Evolutionary conservation across 257 asterid species (phyloP).

Genomic region (Gentiana macrophylla): DNA sequence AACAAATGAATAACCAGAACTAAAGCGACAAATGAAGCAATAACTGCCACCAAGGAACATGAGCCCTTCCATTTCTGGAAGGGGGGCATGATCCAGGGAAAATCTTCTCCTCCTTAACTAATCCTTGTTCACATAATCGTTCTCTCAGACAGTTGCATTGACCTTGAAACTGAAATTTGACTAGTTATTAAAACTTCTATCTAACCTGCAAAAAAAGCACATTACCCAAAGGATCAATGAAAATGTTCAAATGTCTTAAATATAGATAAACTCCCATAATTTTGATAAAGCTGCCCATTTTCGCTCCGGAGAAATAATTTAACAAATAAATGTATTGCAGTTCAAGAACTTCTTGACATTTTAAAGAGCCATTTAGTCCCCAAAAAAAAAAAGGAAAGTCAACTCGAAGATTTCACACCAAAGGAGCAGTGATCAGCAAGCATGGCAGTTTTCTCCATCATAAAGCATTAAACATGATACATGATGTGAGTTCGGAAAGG

Average conservation of each 20-base stretch:
- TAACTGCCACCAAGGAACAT: conserved; percentile 58
- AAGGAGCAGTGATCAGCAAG: neutral
- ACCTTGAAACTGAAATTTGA: neutral
- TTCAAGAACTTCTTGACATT: neutral
- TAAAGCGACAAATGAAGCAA: conserved; percentile 56
- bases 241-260: neutral
- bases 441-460: conserved; percentile 5
- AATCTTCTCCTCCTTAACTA: conserved; percentile 11
- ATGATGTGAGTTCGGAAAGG: conserved; percentile 6
- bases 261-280: neutral
- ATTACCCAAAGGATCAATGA: neutral
- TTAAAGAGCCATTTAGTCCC: neutral
- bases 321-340: neutral
- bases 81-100: conserved; percentile 55
- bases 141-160: neutral
- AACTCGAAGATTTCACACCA: neutral
- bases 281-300: neutral
- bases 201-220: conserved; percentile 11
- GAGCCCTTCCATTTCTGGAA: conserved; percentile 78
- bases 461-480: neutral
- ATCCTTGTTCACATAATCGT: conserved; percentile 2
- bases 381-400: neutral
- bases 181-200: conserved; percentile 1
- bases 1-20: conserved; percentile 65
- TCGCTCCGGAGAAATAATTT: neutral